Percentiles rank a stretch among this genome's conserved stretches.
phyloP scores from a whole-genome alignment of 2,329 filamentous ascomycete genomes.

The Alternaria gansuensis region DNA sequence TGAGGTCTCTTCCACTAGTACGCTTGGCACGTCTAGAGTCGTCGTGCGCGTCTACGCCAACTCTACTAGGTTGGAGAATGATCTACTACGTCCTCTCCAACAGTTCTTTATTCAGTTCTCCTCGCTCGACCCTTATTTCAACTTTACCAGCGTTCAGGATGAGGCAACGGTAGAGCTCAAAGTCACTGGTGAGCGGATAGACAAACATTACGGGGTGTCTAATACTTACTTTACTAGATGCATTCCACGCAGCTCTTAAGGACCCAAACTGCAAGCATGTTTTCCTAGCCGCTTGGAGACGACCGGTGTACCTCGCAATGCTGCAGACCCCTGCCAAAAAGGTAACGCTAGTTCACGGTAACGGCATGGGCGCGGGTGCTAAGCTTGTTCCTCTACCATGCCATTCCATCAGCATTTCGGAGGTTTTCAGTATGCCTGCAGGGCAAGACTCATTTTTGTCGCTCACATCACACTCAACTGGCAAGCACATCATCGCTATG shows the following conservation, averaged over 20 bases:
- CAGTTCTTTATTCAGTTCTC: not conserved
- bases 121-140: not conserved
- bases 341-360: not conserved
- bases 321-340: not conserved
- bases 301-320: not conserved
- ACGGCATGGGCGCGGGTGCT: not conserved
- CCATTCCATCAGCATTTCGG: not conserved
- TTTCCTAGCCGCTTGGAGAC: not conserved
- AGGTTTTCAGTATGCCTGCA: not conserved
- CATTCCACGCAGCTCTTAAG: not conserved
- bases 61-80: not conserved
- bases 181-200: not conserved
- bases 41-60: not conserved
- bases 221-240: not conserved
- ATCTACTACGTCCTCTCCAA: not conserved
- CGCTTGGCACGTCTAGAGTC: not conserved
- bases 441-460: not conserved
- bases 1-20: not conserved
- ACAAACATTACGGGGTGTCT: not conserved
- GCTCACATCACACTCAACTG: not conserved
- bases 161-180: not conserved
- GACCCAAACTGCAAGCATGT: not conserved
- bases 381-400: not conserved
- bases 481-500: not conserved
- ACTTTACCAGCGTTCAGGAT: not conserved